phyloP scores from a whole-genome alignment of 177 flowering plant genomes.

The Vitis hybrid region DNA sequence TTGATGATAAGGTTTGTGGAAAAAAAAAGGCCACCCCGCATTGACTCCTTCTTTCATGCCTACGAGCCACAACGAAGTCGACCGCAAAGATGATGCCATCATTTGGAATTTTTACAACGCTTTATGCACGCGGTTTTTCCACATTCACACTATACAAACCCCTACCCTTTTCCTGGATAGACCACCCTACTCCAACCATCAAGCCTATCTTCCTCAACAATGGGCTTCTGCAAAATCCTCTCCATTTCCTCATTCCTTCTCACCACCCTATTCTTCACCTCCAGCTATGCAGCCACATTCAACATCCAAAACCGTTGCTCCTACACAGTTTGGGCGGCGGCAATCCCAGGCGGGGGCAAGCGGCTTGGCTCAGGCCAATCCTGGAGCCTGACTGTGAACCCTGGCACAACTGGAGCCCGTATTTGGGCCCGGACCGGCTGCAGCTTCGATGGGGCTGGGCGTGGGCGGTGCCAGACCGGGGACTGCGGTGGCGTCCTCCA shows the following conservation, averaged over 20 bases:
- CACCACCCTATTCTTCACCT: slow-evolving; percentile 2
- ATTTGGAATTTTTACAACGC: too few species aligned
- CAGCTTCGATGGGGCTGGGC: slow-evolving; percentile 33
- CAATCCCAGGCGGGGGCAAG: slow-evolving; percentile 49
- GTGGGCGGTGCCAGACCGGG: slow-evolving; percentile 36
- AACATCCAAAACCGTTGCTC: slow-evolving; percentile 43
- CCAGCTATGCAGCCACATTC: slow-evolving; percentile 32
- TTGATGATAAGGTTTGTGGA: too few species aligned
- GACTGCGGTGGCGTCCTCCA: slow-evolving; percentile 34
- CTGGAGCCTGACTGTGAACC: slow-evolving; percentile 34
- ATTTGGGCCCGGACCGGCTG: slow-evolving; percentile 54
- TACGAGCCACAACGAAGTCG: too few species aligned
- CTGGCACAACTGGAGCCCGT: slow-evolving; percentile 35
- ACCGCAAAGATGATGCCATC: too few species aligned
- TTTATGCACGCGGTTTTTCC: too few species aligned
- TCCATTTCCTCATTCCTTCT: background rate
- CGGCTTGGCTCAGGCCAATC: slow-evolving; percentile 33
- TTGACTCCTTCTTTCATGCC: too few species aligned
- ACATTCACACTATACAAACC: too few species aligned
- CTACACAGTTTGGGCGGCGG: slow-evolving; percentile 57
- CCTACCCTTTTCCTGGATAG: too few species aligned
- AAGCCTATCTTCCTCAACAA: too few species aligned
- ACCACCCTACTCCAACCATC: too few species aligned
- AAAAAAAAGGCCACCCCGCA: too few species aligned
- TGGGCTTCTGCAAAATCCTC: too few species aligned